phyloP scores from a whole-genome alignment of 73 alveolate genomes.

The Diophrys appendiculata region DNA sequence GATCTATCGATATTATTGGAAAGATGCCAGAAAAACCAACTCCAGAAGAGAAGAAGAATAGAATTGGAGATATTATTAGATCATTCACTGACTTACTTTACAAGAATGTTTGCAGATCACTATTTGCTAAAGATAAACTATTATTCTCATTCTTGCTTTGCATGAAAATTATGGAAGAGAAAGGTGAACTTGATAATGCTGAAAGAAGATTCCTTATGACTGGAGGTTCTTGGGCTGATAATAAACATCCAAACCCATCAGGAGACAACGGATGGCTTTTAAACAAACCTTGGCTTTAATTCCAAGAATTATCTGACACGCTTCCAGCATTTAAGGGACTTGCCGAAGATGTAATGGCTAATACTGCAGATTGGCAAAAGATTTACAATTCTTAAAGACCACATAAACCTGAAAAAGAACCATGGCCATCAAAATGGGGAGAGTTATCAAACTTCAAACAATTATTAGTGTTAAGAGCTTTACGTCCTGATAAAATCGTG shows the following conservation, averaged over 20 bases:
- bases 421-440: constrained; percentile 91
- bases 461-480: constrained; percentile 82
- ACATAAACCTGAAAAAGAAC: constrained; percentile 59
- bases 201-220: constrained; percentile 92
- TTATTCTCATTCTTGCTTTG: constrained; percentile 87
- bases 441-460: constrained; percentile 74
- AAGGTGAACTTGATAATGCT: constrained; percentile 50
- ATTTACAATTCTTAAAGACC: constrained; percentile 87
- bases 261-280: constrained; percentile 88
- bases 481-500: constrained; percentile 97
- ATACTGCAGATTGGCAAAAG: constrained; percentile 88
- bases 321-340: constrained; percentile 82
- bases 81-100: constrained; percentile 68
- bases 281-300: constrained; percentile 89
- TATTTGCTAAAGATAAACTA: constrained; percentile 96
- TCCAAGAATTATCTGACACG: constrained; percentile 83
- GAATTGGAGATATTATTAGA: constrained; percentile 65
- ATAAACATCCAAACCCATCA: constrained; percentile 84
- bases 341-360: constrained; percentile 79
- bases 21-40: constrained; percentile 11
- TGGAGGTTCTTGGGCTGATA: constrained; percentile 92
- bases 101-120: constrained; percentile 90
- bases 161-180: constrained; percentile 75
- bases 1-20: constrained; percentile 34
- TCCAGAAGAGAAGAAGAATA: constrained; percentile 57